Evolutionary conservation across 345 rosid species (phyloP), one percentile per base, ranked within the genome.

Genomic region (Arabidopsis suecica): DNA sequence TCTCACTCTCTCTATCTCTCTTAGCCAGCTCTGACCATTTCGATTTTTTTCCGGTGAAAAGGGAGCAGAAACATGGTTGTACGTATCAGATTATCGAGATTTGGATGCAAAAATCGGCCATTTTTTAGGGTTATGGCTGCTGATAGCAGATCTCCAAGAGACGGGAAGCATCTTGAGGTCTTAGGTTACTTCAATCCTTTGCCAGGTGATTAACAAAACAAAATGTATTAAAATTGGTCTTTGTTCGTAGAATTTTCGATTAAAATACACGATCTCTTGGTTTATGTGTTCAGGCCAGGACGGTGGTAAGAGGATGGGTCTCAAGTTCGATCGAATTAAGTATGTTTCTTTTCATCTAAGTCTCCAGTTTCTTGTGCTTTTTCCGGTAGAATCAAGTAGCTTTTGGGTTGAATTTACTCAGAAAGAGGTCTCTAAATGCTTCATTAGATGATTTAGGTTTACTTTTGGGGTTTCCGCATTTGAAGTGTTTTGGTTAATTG

Each of bases 251-350:
- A 23, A 8, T 28, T 22, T 28, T 1, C 23, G 9, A 23, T 28
- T 28, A 3, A 25, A 0, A 69, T 58, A 66, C 57, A 44, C 16
- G 4, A 66, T 81, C 53, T 50, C n/a, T 57, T 23, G 48, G 3
- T 32, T 30, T 22, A 2, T 60, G 20, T 73, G 61, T 71, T 37
- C 78, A 95, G 96, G 97, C 71, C 97, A 89, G 80, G 99, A 89
- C 70, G 91, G 97, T 18, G 97, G 97, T 59, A 95, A 95, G 81
- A 73, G 97, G 51, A 90, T 95, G 97, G 96, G 99, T 67, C 86
- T 90, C 9, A 92, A 90, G 75, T 95, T 95, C 50, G 96, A 88
- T 37, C 89, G 96, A 71, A 89, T 91, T 13, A 90, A 94, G 98
- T 91, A 88, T 86, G 90, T 77, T 38, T 41, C 20, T 25, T 48